phyloP scores from a whole-genome alignment of 176 grass and related monocot genomes.

The Poa annua region DNA sequence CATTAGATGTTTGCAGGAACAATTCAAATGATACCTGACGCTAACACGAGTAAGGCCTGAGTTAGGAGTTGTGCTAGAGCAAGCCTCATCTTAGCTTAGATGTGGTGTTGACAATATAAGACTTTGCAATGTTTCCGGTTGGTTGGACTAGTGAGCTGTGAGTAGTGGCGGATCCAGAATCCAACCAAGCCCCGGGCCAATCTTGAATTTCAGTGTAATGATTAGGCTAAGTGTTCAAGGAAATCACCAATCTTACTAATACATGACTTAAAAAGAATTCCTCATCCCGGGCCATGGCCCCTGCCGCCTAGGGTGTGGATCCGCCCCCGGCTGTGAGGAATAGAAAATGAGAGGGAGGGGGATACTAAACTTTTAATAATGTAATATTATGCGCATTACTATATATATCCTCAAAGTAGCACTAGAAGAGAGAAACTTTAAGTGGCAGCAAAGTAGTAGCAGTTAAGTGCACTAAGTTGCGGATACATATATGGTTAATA shows the following conservation, averaged over 20 bases:
- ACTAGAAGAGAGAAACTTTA: no score
- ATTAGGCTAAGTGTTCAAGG: no score
- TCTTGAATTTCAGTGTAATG: no score
- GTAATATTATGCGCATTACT: background rate
- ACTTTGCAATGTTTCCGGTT: background rate
- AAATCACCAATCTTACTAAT: no score
- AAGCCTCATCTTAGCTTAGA: background rate
- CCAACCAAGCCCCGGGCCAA: no score
- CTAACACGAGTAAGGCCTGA: background rate
- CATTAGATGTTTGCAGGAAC: background rate
- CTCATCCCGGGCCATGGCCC: no score
- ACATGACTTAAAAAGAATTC: no score
- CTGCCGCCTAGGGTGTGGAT: no score
- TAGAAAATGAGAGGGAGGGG: background rate
- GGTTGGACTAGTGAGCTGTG: background rate
- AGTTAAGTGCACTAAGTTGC: no score
- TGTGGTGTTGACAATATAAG: background rate
- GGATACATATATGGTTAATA: no score
- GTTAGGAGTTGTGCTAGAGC: background rate
- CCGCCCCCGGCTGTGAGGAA: background rate
- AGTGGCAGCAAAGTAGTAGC: no score
- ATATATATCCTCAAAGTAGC: background rate
- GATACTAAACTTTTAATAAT: background rate
- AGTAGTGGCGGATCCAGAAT: no score
- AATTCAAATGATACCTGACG: background rate